Percentiles rank a stretch among this genome's conserved stretches.
Evolutionary conservation across 2,329 filamentous ascomycete species (phyloP).

Genomic region (Colletotrichum echinochloae): DNA sequence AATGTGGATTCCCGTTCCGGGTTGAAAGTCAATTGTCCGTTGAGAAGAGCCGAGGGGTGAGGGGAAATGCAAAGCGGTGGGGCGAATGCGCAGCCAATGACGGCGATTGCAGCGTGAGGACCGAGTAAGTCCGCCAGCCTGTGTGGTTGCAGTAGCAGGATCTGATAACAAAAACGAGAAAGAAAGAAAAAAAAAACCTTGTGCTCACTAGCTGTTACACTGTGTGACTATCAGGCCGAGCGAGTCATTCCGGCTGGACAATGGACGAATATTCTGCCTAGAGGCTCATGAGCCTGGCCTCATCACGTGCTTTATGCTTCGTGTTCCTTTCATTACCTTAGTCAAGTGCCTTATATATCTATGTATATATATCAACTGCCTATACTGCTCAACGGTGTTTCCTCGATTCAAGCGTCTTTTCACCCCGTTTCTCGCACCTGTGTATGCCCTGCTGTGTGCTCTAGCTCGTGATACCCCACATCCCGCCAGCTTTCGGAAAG

Average conservation of each 20-base stretch:
- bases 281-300: not conserved
- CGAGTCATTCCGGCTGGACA: not conserved
- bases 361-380: not conserved
- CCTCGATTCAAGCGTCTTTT: not conserved
- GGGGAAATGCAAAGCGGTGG: not conserved
- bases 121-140: slow-evolving; percentile 20
- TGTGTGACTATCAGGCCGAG: slow-evolving; percentile 12
- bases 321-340: not conserved
- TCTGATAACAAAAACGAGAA: slow-evolving; percentile 26
- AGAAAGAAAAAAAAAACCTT: not conserved
- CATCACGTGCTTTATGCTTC: not conserved
- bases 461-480: slow-evolving; percentile 27
- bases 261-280: not conserved
- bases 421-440: not conserved
- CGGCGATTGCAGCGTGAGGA: slow-evolving; percentile 2
- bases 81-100: slow-evolving; percentile 15
- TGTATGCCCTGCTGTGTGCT: not conserved
- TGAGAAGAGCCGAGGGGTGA: not conserved
- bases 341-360: not conserved
- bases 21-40: not conserved
- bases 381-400: not conserved
- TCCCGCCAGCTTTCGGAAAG: slow-evolving; percentile 31
- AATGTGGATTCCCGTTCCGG: slow-evolving; percentile 20
- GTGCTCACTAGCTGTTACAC: not conserved
- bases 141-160: not conserved